Conservation (phyloP, 1,139 yeast species). For the Suhomyces panamericanus region DNA sequence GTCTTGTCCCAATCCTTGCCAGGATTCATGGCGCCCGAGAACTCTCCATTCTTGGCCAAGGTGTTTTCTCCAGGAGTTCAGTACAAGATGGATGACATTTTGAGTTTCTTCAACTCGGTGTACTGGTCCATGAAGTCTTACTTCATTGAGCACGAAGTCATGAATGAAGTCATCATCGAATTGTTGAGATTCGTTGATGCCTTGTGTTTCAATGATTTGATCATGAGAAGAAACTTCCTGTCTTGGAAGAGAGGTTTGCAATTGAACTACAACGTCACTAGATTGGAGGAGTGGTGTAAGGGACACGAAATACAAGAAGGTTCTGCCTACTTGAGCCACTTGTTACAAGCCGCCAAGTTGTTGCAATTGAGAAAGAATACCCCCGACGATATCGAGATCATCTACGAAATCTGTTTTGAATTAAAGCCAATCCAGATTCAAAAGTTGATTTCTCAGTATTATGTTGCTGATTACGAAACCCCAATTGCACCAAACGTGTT, state of each 20-base stretch:
- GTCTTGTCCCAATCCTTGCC: constrained; percentile 94
- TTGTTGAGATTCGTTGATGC: constrained; percentile 88
- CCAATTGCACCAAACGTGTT: constrained; percentile 87
- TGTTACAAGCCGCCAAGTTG: constrained; percentile 91
- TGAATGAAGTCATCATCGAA: constrained; percentile 83
- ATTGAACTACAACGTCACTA: constrained; percentile 91
- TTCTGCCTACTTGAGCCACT: constrained; percentile 80
- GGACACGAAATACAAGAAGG: constrained; percentile 92
- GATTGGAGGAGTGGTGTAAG: constrained; percentile 98
- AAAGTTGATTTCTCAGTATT: constrained; percentile 84
- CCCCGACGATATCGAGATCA: constrained; percentile 85
- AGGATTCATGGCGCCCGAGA: constrained; percentile 90
- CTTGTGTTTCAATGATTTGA: constrained; percentile 90
- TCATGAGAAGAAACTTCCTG: constrained; percentile 91
- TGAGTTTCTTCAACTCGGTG: constrained; percentile 85
- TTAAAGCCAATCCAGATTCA: constrained; percentile 93
- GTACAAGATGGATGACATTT: constrained; percentile 92
- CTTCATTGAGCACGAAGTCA: constrained; percentile 81
- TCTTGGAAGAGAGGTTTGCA: constrained; percentile 99
- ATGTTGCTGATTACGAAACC: constrained; percentile 92
- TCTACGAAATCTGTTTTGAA: constrained; percentile 93
- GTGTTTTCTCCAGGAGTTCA: constrained; percentile 73
- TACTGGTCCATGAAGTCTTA: constrained; percentile 94
- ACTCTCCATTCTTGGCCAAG: constrained; percentile 80
- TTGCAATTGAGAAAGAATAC: constrained; percentile 90